Conservation (phyloP, 148 eudicot genomes). For the Rhododendron kiyosumense region DNA sequence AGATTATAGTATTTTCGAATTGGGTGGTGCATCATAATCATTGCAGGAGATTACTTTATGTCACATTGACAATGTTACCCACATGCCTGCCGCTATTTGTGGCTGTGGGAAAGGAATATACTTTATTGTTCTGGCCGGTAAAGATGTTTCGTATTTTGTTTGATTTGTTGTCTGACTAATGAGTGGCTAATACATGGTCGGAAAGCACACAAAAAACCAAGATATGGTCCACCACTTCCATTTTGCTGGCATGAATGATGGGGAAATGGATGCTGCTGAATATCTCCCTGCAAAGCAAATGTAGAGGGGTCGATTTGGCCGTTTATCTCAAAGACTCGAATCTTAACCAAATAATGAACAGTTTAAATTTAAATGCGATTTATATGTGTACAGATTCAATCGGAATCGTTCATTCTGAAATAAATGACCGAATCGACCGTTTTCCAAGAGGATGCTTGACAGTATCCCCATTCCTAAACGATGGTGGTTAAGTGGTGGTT, state of each 20-base stretch:
- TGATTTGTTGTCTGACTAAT: neutral
- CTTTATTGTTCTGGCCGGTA: neutral
- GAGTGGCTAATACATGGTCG: neutral
- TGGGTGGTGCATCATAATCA: neutral
- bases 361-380: too few species aligned
- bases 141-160: neutral
- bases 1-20: neutral
- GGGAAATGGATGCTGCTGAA: too few species aligned
- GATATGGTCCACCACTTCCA: neutral
- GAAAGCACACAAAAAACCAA: neutral
- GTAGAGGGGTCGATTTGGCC: too few species aligned
- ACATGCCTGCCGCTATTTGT: neutral
- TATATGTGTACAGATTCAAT: too few species aligned
- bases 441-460: too few species aligned
- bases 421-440: too few species aligned
- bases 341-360: too few species aligned
- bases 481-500: neutral
- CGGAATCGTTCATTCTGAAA: accelerated
- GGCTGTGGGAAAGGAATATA: neutral
- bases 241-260: neutral
- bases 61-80: neutral
- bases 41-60: neutral
- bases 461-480: too few species aligned
- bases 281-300: too few species aligned
- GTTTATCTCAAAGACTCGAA: too few species aligned